Conservation (phyloP, 75 land plant species). For the Cupressus sempervirens region DNA sequence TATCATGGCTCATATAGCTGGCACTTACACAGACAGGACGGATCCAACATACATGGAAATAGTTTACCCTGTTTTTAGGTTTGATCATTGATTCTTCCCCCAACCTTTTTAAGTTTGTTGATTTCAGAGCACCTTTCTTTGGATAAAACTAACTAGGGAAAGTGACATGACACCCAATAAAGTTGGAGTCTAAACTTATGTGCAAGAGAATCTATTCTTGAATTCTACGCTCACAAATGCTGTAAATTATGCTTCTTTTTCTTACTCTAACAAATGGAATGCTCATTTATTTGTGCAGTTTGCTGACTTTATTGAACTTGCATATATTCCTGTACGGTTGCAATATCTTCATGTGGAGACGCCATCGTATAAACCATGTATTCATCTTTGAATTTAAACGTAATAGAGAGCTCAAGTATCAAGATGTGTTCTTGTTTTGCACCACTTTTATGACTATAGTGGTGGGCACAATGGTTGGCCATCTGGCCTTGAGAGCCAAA, state of each 20-base stretch:
- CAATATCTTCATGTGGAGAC: conserved; percentile 86
- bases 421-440: conserved; percentile 85
- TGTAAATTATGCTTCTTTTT: not conserved
- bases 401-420: conserved; percentile 72
- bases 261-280: not conserved
- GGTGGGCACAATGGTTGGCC: conserved; percentile 72
- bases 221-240: not conserved
- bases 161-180: not conserved
- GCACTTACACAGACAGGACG: conserved; percentile 35
- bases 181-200: not conserved
- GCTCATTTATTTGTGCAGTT: conserved; percentile 32
- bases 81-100: conserved; percentile 5
- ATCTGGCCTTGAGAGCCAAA: conserved; percentile 48
- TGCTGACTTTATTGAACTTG: conserved; percentile 70
- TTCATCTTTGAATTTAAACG: conserved; percentile 90
- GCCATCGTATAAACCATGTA: conserved; percentile 72
- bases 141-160: not conserved
- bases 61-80: conserved; percentile 79
- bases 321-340: conserved; percentile 94
- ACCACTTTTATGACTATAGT: conserved; percentile 63
- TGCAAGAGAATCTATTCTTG: not conserved
- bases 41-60: conserved; percentile 71
- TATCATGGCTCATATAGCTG: conserved; percentile 60
- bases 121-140: not conserved
- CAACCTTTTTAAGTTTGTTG: not conserved